These are phyloP conservation scores for Whalleya microplaca DNA, from an alignment of 2,329 filamentous ascomycete genomes.

Conservation along the genomic window DNA sequence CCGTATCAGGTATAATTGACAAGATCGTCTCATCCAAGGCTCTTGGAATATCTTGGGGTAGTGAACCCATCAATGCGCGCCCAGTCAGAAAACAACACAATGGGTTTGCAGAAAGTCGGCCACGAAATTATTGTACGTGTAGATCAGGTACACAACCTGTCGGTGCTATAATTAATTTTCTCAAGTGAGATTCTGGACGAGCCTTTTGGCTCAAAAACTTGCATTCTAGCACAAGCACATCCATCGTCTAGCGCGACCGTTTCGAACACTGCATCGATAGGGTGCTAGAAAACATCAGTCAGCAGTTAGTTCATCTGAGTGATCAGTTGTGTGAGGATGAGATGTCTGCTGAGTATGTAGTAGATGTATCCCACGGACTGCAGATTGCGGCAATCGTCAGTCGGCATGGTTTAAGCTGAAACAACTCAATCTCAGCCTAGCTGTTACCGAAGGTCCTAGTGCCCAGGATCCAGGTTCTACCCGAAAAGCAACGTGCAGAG, in stretches of 20 bases:
- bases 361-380: neutral
- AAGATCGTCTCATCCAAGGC: neutral
- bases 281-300: neutral
- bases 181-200: neutral
- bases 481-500: neutral
- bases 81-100: no score
- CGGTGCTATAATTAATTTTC: neutral
- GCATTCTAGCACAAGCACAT: neutral
- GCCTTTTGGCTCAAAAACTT: neutral
- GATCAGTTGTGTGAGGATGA: no score
- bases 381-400: neutral
- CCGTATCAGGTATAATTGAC: neutral
- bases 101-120: no score
- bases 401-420: neutral
- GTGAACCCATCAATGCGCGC: no score
- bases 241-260: neutral
- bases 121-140: neutral
- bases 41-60: neutral
- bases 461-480: neutral
- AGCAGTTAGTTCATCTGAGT: no score
- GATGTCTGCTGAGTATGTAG: no score
- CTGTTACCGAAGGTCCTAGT: neutral
- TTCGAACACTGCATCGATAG: neutral
- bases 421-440: constrained; percentile 11
- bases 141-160: neutral